Conservation (phyloP, 2,329 filamentous ascomycete species). For the Fusarium algeriense region DNA sequence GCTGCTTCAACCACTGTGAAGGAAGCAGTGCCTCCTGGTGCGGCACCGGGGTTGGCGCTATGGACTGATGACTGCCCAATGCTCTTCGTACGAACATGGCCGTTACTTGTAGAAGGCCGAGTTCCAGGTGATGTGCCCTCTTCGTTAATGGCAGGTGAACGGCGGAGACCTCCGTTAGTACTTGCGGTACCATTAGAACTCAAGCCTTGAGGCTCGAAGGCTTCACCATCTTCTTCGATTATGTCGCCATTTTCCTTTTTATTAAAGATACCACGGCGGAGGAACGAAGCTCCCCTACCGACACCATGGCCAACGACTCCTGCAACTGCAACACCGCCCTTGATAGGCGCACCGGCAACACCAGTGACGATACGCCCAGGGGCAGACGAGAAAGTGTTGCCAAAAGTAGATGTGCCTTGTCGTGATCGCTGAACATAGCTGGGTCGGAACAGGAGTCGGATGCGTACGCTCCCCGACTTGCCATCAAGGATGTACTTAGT, state of each 20-base stretch:
- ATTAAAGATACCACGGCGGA: constrained; percentile 84
- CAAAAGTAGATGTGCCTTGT: constrained; percentile 93
- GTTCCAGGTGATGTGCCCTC: constrained; percentile 46
- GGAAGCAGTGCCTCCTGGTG: constrained; percentile 78
- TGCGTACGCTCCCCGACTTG: constrained; percentile 84
- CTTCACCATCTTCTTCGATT: constrained; percentile 61
- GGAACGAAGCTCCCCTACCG: constrained; percentile 89
- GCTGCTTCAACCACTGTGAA: constrained; percentile 84
- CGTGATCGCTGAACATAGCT: constrained; percentile 88
- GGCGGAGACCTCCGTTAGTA: constrained; percentile 55
- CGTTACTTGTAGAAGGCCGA: constrained; percentile 47
- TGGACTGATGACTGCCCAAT: constrained; percentile 74
- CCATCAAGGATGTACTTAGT: constrained; percentile 83
- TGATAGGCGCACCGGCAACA: constrained; percentile 89
- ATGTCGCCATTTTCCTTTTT: constrained; percentile 74
- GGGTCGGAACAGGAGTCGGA: constrained; percentile 92
- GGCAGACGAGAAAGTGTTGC: constrained; percentile 85
- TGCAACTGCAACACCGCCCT: constrained; percentile 84
- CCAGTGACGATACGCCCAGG: constrained; percentile 89
- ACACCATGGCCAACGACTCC: constrained; percentile 81
- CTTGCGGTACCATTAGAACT: constrained; percentile 53
- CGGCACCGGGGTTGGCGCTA: constrained; percentile 70
- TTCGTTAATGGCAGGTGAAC: constrained; percentile 55
- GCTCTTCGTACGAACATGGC: constrained; percentile 68
- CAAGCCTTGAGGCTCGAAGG: constrained; percentile 55